These are phyloP conservation scores for Mycena floridula DNA, from an alignment of 768 basidiomycete species.

Conservation along the genomic window DNA sequence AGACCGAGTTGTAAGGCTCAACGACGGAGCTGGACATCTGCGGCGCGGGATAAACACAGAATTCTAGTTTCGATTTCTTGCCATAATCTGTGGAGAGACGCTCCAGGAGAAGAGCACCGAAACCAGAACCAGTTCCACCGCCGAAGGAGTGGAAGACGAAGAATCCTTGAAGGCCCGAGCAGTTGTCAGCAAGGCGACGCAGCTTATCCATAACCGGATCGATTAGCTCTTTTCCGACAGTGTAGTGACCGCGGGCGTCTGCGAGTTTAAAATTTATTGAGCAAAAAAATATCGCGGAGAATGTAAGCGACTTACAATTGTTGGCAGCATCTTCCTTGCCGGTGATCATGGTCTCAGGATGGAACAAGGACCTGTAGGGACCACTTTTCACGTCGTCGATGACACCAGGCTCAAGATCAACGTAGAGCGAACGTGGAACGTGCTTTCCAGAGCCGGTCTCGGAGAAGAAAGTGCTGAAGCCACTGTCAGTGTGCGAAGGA, in stretches of 20 bases:
- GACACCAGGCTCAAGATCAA: conserved; percentile 92
- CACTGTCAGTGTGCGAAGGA: conserved; percentile 66
- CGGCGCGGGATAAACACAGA: conserved; percentile 94
- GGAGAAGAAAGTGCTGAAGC: conserved; percentile 98
- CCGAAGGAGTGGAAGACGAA: conserved; percentile 99
- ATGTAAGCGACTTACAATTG: conserved; percentile 67
- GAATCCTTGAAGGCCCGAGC: conserved; percentile 95
- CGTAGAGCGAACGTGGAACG: conserved; percentile 94
- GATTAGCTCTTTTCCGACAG: conserved; percentile 96
- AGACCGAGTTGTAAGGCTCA: conserved; percentile 95
- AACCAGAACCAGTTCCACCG: conserved; percentile 97
- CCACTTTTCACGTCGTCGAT: conserved; percentile 95
- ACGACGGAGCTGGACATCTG: conserved; percentile 92
- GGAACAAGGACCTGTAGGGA: conserved; percentile 89
- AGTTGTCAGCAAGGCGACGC: conserved; percentile 93
- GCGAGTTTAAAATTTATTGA: background rate
- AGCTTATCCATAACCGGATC: conserved; percentile 95
- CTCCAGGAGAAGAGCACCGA: conserved; percentile 94
- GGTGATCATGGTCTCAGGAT: conserved; percentile 94
- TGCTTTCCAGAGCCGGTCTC: conserved; percentile 91
- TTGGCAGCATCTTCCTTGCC: conserved; percentile 99
- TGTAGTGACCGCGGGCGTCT: conserved; percentile 71
- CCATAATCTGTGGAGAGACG: conserved; percentile 95
- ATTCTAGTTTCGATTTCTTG: conserved; percentile 98
- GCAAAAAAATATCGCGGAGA: conserved; percentile 6